A percentile compares a stretch with the other conserved stretches of the same genome.
These are phyloP conservation scores for Urtica urens DNA, from an alignment of 306 rosid species.

Conservation along the genomic window DNA sequence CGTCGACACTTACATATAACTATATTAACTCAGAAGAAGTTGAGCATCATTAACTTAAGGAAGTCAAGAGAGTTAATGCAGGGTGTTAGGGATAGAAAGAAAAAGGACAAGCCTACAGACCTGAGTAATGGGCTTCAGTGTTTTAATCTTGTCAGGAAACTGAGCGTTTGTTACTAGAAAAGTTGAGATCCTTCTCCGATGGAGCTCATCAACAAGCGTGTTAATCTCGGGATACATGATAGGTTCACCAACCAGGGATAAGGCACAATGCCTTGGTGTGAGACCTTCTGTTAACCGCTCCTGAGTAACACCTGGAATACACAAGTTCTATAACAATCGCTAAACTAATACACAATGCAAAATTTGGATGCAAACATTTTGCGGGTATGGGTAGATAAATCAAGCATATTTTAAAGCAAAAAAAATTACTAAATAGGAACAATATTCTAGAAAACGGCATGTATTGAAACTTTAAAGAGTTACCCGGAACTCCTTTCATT, in stretches of 20 bases:
- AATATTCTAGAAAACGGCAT: too few species aligned
- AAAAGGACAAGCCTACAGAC: conserved; percentile 22
- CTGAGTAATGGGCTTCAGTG: conserved; percentile 74
- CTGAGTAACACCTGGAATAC: conserved; percentile 63
- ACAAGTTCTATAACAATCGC: conserved; percentile 8
- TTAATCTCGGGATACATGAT: conserved; percentile 98
- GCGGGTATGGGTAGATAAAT: too few species aligned
- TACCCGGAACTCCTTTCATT: conserved; percentile 99
- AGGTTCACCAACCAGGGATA: conserved; percentile 98
- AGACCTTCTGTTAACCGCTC: conserved; percentile 87
- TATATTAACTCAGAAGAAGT: conserved; percentile 33
- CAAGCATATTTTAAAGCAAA: too few species aligned
- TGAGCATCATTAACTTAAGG: conserved; percentile 4
- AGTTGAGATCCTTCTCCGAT: conserved; percentile 71
- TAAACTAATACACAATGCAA: too few species aligned
- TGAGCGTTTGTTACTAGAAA: conserved; percentile 96
- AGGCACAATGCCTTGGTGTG: conserved; percentile 88
- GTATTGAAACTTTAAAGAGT: neutral
- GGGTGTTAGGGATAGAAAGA: conserved; percentile 1
- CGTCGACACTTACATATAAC: conserved; percentile 97
- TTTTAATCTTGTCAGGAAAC: conserved; percentile 82
- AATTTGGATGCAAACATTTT: too few species aligned
- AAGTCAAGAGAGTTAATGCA: neutral
- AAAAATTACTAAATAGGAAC: too few species aligned
- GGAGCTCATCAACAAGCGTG: conserved; percentile 78